Evolutionary conservation across 2,329 filamentous ascomycete species (phyloP).

Genomic region (Aspergillus piperis): DNA sequence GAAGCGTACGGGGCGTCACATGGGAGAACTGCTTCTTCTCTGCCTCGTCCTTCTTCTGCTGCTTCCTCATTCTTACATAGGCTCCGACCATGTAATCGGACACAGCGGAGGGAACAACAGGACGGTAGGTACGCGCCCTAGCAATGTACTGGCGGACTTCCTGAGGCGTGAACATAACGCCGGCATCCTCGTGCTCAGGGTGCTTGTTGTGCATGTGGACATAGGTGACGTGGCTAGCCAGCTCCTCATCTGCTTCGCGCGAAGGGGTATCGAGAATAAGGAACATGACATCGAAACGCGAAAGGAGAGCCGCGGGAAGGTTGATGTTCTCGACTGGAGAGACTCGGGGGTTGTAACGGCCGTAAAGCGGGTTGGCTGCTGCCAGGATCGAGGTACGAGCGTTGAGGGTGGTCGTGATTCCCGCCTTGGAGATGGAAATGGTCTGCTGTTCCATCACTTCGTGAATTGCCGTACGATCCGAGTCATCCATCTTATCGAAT

Average conservation of each 20-base stretch:
- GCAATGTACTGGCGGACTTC: slow-evolving; percentile 97
- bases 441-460: slow-evolving; percentile 90
- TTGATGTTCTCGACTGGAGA: slow-evolving; percentile 99
- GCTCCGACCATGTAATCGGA: slow-evolving; percentile 97
- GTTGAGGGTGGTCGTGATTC: slow-evolving; percentile 95
- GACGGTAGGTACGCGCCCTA: slow-evolving; percentile 84
- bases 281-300: slow-evolving; percentile 96
- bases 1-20: slow-evolving; percentile 87
- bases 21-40: slow-evolving; percentile 91
- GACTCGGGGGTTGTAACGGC: slow-evolving; percentile 95
- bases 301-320: slow-evolving; percentile 91
- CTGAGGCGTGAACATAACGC: slow-evolving; percentile 82
- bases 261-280: slow-evolving; percentile 92
- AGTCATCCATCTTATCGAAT: slow-evolving; percentile 83
- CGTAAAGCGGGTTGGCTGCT: slow-evolving; percentile 94
- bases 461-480: slow-evolving; percentile 76
- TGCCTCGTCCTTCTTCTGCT: slow-evolving; percentile 88
- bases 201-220: slow-evolving; percentile 97
- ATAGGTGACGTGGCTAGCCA: slow-evolving; percentile 91
- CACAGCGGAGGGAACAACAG: slow-evolving; percentile 78
- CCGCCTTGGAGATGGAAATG: slow-evolving; percentile 82
- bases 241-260: slow-evolving; percentile 85
- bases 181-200: slow-evolving; percentile 69
- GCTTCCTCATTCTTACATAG: slow-evolving; percentile 90
- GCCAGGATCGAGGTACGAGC: slow-evolving; percentile 94